Evolutionary conservation across 2,329 filamentous ascomycete genomes (phyloP), one percentile per base, ranked within the genome.

Genomic region (Calonectria pseudoturangicola): DNA sequence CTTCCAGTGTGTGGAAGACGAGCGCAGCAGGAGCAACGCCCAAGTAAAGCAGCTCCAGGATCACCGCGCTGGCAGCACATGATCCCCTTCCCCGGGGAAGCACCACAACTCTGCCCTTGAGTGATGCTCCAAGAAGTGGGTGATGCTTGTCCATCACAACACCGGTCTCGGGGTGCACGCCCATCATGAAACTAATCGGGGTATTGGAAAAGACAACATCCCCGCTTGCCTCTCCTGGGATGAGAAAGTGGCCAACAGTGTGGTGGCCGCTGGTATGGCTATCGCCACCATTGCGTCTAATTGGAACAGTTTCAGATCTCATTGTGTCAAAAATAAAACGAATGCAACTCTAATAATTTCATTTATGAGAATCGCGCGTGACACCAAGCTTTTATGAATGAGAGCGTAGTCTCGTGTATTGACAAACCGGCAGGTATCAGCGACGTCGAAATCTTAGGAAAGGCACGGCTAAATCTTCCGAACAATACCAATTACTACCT

Each of bases 101-200:
- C 6, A 41, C 54, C 54, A 60, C 54, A 27, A 60, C 41, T 10
- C 39, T 60, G 6, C 27, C 12, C 15, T 18, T 39, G 36, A 60
- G 54, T 21, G 54, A 27, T 12, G 33, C 25, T 18, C 54, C 54
- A 9, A 60, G 36, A 6, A 60, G 36, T 41, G 54, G 54, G n/a
- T 60, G 54, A 28, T 60, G 54, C 8, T 60, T 60, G 18, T 60
- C 54, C 2, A 60, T 27, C 39, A 60, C 54, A 5, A 60, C n/a
- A 6, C 33, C 21, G 5, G 54, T 41, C 7, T 60, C 39, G n/a
- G 54, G n/a, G 33, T 60, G 33, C 54, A 60, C 54, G 1, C 54
- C 54, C 54, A 60, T 60, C 54, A 60, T 60, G 33, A 60, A 60
- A 25, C 54, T 60, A 7, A 60, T 41, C 2, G 54, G 54, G 13